phyloP scores from a whole-genome alignment of 192 early-diverging fungal species.

The Coemansia sp. region DNA sequence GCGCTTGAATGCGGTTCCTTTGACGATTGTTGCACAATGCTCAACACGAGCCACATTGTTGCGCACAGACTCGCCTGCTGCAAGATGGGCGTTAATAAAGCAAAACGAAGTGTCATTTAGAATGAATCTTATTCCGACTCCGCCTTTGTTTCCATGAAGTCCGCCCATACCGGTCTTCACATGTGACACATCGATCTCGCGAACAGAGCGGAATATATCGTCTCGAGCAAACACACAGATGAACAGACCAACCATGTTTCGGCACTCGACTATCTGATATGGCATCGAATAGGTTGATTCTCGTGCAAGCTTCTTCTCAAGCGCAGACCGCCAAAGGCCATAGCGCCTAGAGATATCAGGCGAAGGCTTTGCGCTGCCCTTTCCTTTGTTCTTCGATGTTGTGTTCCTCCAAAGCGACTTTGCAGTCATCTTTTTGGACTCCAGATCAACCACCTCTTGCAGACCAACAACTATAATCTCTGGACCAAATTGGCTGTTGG shows the following conservation, averaged over 20 bases:
- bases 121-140: conserved; percentile 76
- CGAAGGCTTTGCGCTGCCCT: conserved; percentile 13
- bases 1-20: conserved; percentile 24
- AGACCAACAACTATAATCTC: conserved; percentile 87
- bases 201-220: conserved; percentile 55
- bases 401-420: conserved; percentile 53
- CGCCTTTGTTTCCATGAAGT: conserved; percentile 94
- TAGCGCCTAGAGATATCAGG: conserved; percentile 64
- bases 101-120: conserved; percentile 82
- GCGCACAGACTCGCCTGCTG: conserved; percentile 76
- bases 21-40: conserved; percentile 57
- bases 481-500: conserved; percentile 60
- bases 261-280: conserved; percentile 69
- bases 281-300: conserved; percentile 43
- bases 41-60: conserved; percentile 83
- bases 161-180: conserved; percentile 92
- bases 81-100: conserved; percentile 89
- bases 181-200: conserved; percentile 63
- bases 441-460: conserved; percentile 96
- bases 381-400: conserved; percentile 25
- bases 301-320: conserved; percentile 62
- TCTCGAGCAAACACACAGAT: conserved; percentile 80
- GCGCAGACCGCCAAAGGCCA: conserved; percentile 78
- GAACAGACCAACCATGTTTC: conserved; percentile 89
- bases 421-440: conserved; percentile 72